A percentile compares a stretch with the other conserved stretches of the same genome.
phyloP scores from a whole-genome alignment of 768 basidiomycete genomes.

The Trametes punicea region DNA sequence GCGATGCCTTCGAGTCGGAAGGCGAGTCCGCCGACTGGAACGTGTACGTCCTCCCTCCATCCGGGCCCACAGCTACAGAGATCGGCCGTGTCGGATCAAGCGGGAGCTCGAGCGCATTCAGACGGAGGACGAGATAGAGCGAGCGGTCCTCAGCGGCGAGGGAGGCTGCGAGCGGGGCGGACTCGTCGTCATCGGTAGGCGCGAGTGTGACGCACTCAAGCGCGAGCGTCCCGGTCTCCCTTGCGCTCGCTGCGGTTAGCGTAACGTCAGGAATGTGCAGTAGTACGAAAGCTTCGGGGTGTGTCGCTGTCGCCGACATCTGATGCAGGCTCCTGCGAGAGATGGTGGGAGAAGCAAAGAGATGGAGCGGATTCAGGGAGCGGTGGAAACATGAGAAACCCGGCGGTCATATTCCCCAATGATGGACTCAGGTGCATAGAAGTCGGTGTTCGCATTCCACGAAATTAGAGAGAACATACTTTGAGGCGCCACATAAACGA shows the following conservation, averaged over 20 bases:
- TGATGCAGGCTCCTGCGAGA: not conserved
- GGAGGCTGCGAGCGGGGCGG: slow-evolving; percentile 19
- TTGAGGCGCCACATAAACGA: not conserved
- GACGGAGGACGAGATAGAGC: slow-evolving; percentile 62
- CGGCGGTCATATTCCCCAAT: not conserved
- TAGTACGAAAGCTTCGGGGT: slow-evolving; percentile 47
- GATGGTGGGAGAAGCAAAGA: not conserved
- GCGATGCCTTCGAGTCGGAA: slow-evolving; percentile 18
- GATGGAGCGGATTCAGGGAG: not conserved
- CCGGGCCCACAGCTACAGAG: slow-evolving; percentile 33
- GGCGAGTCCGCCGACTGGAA: slow-evolving; percentile 37
- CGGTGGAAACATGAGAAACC: no score
- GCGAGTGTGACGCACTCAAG: slow-evolving; percentile 62
- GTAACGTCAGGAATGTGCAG: slow-evolving; percentile 49
- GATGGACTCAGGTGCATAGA: not conserved
- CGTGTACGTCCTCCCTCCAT: slow-evolving; percentile 41
- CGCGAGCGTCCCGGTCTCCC: slow-evolving; percentile 43
- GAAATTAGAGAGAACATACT: not conserved
- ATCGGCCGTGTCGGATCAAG: slow-evolving; percentile 56
- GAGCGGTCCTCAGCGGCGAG: slow-evolving; percentile 40
- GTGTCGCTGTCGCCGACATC: slow-evolving; percentile 8
- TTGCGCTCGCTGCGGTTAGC: slow-evolving; percentile 33
- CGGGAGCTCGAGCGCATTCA: slow-evolving; percentile 54
- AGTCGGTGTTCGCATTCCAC: slow-evolving; percentile 9
- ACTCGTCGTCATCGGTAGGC: slow-evolving; percentile 15